Base-by-base conservation (phyloP, 768 basidiomycete species). In the Multifurca ochricompacta region DNA sequence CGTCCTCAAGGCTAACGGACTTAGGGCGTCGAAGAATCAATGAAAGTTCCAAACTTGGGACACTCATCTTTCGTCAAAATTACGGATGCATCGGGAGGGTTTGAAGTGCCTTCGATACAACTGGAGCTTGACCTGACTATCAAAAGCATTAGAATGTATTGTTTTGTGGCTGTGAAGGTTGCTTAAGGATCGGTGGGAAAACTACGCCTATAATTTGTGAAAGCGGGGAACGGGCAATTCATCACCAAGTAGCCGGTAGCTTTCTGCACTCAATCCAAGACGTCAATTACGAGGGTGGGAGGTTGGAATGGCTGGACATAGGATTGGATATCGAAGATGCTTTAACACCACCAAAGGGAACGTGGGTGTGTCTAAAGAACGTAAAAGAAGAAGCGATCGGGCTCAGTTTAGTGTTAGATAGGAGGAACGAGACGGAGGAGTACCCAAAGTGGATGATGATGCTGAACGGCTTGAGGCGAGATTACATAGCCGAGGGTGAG, bases 351-450 rank as follows among this genome's bases (percentile, higher is more conserved):
- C 28, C 44, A 6, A 2, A 13, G 10, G 30, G 21, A 13, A 35
- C 4, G 19, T 23, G 28, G 34, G 34, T n/a, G 47, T n/a, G n/a
- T n/a, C 35, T 4, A 23, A 41, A 25, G 48, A n/a, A 54, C 45
- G 53, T 42, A 42, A 48, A 21, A 54, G 37, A 21, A 54, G 37
- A 27, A 23, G 41, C 11, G 47, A 55, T 34, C 39, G 46, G 39
- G 30, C 46, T 54, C 53, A 48, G 27, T 48, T 48, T 14, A 19
- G 23, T 44, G 40, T 16, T 27, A 45, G 23, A 45, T 35, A 16
- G 27, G 21, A n/a, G 28, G 7, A n/a, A 19, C n/a, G 21, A 32
- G 31, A 2, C 35, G 28, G 27, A 8, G 21, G 18, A 19, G 23
- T 35, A 19, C 14, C 32, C 13, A 19, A 30, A 27, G 36, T 18